These are phyloP conservation scores for Septoria linicola DNA, from an alignment of 2,329 filamentous ascomycete genomes.

Conservation along the genomic window DNA sequence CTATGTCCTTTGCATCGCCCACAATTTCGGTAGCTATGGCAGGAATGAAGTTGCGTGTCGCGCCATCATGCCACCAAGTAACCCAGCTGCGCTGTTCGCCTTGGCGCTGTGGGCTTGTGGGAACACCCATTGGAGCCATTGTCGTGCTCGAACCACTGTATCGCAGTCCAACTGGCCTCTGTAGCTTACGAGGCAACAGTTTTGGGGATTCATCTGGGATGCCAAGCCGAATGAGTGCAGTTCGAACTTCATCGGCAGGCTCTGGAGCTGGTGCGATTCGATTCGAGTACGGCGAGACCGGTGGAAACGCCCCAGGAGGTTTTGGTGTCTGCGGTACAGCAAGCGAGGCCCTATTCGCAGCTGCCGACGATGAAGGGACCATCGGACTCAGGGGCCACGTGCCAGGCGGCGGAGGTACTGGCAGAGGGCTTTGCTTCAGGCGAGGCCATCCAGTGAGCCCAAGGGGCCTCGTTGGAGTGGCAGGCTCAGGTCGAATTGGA, in stretches of 20 bases:
- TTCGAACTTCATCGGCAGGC: not conserved
- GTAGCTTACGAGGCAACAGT: not conserved
- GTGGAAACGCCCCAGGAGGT: constrained; percentile 1
- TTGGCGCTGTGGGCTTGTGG: not conserved
- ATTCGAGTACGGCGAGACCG: not conserved
- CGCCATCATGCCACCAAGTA: constrained; percentile 4
- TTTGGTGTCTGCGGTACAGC: not conserved
- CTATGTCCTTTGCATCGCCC: not conserved
- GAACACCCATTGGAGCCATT: constrained; percentile 1
- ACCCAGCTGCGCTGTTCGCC: constrained; percentile 1
- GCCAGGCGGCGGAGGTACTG: not conserved
- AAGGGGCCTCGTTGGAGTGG: not conserved
- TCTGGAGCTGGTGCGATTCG: constrained; percentile 2
- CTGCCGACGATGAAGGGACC: not conserved
- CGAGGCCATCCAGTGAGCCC: not conserved
- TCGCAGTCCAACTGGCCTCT: not conserved
- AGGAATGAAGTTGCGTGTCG: constrained; percentile 4
- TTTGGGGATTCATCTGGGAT: not conserved
- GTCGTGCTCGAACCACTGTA: not conserved
- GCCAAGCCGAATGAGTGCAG: not conserved
- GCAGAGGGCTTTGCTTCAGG: constrained; percentile 2
- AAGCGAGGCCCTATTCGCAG: no score
- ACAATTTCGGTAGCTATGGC: constrained; percentile 11
- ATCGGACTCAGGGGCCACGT: not conserved
- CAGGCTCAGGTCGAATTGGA: not conserved